phyloP scores from a whole-genome alignment of 345 rosid species.

The Pistacia atlantica region DNA sequence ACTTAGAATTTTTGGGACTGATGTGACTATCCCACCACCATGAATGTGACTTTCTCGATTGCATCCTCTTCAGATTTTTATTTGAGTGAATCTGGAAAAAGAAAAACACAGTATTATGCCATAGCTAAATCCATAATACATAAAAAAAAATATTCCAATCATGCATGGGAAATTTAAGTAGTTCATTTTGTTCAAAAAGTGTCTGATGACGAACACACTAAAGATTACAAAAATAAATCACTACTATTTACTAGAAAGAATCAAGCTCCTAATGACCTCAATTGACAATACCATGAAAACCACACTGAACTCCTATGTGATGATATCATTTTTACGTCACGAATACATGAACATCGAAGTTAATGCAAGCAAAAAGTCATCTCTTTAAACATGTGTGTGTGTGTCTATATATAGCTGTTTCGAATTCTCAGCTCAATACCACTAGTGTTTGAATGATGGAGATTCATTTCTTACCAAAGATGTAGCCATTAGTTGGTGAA shows the following conservation, averaged over 20 bases:
- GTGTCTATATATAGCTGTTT: neutral
- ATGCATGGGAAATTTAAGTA: neutral
- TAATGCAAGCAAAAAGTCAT: neutral
- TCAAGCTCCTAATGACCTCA: no score
- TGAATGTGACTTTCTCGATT: slow-evolving; percentile 59
- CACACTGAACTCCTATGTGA: no score
- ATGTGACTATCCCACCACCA: slow-evolving; percentile 96
- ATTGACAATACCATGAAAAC: neutral
- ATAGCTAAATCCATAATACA: neutral
- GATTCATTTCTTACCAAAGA: slow-evolving; percentile 17
- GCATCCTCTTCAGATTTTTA: slow-evolving; percentile 47
- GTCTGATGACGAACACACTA: neutral
- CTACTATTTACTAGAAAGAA: neutral
- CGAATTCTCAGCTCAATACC: neutral
- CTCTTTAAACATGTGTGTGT: neutral
- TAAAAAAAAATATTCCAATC: neutral
- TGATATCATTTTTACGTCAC: neutral
- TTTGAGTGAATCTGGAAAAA: slow-evolving; percentile 30
- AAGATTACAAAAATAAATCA: neutral
- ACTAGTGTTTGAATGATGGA: neutral
- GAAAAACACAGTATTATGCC: neutral
- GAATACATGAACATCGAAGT: neutral
- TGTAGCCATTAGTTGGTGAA: slow-evolving; percentile 12
- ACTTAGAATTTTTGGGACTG: slow-evolving; percentile 72
- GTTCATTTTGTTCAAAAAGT: neutral